These are phyloP conservation scores for Pascua sp. DNA, from an alignment of 1,284 basidiomycete genomes.

Conservation along the genomic window DNA sequence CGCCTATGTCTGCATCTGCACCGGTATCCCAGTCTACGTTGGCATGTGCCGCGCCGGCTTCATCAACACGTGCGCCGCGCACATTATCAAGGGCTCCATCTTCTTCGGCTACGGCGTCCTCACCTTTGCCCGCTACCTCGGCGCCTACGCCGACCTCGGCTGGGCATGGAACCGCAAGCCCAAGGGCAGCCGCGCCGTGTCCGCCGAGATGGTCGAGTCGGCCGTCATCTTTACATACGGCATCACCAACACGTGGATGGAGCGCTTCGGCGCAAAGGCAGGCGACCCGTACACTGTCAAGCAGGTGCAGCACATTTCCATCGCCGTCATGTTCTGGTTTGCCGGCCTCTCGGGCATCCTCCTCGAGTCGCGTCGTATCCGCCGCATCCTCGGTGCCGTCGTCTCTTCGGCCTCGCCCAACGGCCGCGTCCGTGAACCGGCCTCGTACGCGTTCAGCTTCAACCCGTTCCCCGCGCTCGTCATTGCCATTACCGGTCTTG, in stretches of 20 bases:
- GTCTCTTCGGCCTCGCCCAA: conserved; percentile 15
- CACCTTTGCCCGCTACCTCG: conserved; percentile 86
- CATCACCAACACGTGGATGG: conserved; percentile 93
- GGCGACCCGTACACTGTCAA: conserved; percentile 88
- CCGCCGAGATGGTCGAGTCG: conserved; percentile 86
- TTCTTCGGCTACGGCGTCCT: conserved; percentile 89
- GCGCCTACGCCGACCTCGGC: conserved; percentile 78
- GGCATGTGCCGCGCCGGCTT: conserved; percentile 53
- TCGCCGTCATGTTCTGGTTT: conserved; percentile 86
- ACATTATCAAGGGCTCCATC: conserved; percentile 88
- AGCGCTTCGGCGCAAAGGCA: conserved; percentile 75
- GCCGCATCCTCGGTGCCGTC: conserved; percentile 49
- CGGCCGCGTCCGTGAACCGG: conserved; percentile 57
- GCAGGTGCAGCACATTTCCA: conserved; percentile 91
- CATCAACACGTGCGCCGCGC: conserved; percentile 80
- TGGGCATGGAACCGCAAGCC: conserved; percentile 85
- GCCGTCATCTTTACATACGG: conserved; percentile 86
- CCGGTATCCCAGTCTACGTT: conserved; percentile 34
- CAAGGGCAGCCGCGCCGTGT: conserved; percentile 49
- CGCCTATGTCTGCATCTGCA: conserved; percentile 37
- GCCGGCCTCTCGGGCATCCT: conserved; percentile 86
- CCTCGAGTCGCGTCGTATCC: conserved; percentile 72
- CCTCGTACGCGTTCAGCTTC: conserved; percentile 73
- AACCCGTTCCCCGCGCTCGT: conserved; percentile 93
- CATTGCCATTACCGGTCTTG: conserved; percentile 87